Evolutionary conservation across 371 early-diverging fungal genomes (phyloP).

Genomic region (Umbelopsis sp.): DNA sequence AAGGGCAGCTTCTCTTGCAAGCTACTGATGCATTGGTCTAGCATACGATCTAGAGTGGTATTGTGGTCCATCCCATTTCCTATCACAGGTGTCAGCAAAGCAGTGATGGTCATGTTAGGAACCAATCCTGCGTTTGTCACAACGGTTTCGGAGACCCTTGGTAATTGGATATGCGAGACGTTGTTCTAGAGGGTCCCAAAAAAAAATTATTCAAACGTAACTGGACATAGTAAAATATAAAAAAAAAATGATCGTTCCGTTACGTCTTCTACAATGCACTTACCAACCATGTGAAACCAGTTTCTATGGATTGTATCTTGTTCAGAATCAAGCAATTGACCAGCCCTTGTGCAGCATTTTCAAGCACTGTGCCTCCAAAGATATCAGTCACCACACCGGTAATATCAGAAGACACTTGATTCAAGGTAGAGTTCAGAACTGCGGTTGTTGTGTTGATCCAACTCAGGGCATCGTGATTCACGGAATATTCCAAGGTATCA

Average conservation of each 20-base stretch:
- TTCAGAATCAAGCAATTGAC: constrained; percentile 35
- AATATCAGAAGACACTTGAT: constrained; percentile 24
- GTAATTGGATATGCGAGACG: constrained; percentile 1
- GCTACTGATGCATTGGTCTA: neutral
- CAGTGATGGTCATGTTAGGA: neutral
- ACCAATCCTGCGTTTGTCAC: neutral
- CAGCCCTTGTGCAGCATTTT: constrained; percentile 35
- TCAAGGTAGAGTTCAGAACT: constrained; percentile 35
- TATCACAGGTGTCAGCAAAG: neutral
- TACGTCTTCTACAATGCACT: constrained; percentile 8
- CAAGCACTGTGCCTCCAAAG: constrained; percentile 39
- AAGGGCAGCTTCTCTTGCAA: neutral
- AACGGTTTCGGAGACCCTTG: neutral
- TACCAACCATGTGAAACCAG: constrained; percentile 49
- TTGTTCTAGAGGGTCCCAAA: neutral
- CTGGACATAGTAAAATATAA: no score
- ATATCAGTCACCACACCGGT: neutral
- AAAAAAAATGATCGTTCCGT: no score
- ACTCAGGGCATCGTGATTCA: constrained; percentile 11
- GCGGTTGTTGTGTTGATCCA: constrained; percentile 26
- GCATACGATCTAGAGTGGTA: constrained; percentile 5
- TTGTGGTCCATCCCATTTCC: neutral
- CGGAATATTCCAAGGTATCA: neutral
- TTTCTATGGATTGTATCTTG: constrained; percentile 40
- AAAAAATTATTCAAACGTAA: no score